Percentiles rank a stretch among this genome's conserved stretches.
Conservation (phyloP, 192 early-diverging fungal species). For the Umbelopsis isabellina region DNA sequence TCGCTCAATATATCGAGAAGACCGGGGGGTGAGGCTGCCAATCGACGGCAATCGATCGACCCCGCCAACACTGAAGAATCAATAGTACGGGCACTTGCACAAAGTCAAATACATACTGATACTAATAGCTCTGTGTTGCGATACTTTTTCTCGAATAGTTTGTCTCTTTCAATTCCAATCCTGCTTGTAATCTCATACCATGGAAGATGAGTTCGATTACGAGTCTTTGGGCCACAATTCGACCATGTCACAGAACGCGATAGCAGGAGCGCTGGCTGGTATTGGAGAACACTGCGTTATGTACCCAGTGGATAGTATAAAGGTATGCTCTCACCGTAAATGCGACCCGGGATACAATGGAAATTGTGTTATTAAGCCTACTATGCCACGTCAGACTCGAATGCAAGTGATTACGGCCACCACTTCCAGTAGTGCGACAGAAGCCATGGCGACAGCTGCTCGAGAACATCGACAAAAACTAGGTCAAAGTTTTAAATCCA, state of each 20-base stretch:
- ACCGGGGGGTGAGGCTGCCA: background rate
- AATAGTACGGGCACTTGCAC: too few species aligned
- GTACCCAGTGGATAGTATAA: constrained; percentile 94
- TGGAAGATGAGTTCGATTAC: constrained; percentile 80
- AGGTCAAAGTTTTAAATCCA: constrained; percentile 48
- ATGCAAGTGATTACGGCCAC: constrained; percentile 86
- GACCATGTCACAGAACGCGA: constrained; percentile 76
- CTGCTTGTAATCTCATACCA: constrained; percentile 12
- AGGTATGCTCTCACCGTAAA: constrained; percentile 56
- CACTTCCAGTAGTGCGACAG: constrained; percentile 66
- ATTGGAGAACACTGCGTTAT: constrained; percentile 96
- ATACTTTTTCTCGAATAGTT: background rate
- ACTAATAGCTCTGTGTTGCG: too few species aligned
- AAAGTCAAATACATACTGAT: too few species aligned
- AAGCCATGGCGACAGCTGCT: constrained; percentile 55
- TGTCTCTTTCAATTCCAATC: background rate
- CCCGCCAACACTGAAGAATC: too few species aligned
- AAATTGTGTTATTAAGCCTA: constrained; percentile 17
- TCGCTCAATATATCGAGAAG: background rate
- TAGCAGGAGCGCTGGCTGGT: constrained; percentile 95
- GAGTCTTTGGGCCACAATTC: constrained; percentile 89
- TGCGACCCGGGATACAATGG: background rate
- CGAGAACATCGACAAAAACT: constrained; percentile 73
- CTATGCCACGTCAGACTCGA: constrained; percentile 66
- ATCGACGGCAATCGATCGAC: too few species aligned